Conservation (phyloP, 352 stramenopile species). For the Globisporangium parvum region DNA sequence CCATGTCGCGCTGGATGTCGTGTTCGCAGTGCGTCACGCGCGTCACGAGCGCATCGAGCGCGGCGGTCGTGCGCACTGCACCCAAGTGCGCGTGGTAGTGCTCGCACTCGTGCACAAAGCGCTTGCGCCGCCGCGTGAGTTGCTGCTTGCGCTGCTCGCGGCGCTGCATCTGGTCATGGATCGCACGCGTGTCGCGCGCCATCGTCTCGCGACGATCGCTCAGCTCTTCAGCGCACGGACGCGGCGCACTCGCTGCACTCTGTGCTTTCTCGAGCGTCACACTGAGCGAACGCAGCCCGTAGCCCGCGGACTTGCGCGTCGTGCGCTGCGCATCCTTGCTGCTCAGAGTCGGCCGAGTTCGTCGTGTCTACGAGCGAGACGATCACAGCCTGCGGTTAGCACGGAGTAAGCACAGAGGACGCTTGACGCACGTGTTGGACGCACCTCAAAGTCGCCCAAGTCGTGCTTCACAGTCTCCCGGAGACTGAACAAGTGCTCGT, state of each 20-base stretch:
- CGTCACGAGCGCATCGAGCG: slow-evolving; percentile 39
- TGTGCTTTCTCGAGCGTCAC: slow-evolving; percentile 28
- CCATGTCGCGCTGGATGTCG: slow-evolving; percentile 27
- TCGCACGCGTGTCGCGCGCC: slow-evolving; percentile 12
- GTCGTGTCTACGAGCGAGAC: background rate
- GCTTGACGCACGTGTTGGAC: slow-evolving; percentile 12
- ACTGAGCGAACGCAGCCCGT: slow-evolving; percentile 60
- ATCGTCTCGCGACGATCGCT: background rate
- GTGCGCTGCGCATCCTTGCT: background rate
- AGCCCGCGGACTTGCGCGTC: slow-evolving; percentile 46
- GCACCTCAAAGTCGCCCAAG: slow-evolving; percentile 59
- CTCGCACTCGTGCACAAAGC: slow-evolving; percentile 54
- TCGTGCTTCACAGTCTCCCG: slow-evolving; percentile 41
- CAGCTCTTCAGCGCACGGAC: slow-evolving; percentile 5
- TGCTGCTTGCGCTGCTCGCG: slow-evolving; percentile 49
- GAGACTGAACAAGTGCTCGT: slow-evolving; percentile 46
- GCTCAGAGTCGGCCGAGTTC: background rate
- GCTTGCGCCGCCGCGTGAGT: slow-evolving; percentile 42
- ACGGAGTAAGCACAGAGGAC: too few relatives aligned
- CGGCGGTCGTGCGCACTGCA: slow-evolving; percentile 18
- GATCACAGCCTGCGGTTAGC: background rate
- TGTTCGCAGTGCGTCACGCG: slow-evolving; percentile 44
- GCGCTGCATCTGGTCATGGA: slow-evolving; percentile 45
- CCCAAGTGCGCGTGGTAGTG: slow-evolving; percentile 24
- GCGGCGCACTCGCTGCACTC: slow-evolving; percentile 2